Conservation (phyloP, 495 filamentous ascomycete genomes). For the Choiromyces venosus region DNA sequence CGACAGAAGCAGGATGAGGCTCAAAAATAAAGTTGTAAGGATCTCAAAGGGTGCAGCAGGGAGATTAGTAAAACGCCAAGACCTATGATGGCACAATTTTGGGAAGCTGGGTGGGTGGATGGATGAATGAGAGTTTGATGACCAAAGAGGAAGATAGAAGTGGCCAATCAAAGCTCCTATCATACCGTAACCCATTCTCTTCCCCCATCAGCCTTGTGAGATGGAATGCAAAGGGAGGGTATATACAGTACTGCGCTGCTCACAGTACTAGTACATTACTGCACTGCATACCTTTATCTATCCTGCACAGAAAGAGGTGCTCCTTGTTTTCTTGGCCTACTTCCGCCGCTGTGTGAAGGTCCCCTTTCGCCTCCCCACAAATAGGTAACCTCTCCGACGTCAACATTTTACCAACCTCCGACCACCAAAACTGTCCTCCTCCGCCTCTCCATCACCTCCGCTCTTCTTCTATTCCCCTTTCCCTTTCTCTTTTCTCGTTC, state of each 20-base stretch:
- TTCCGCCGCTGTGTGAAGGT: conserved; percentile 5
- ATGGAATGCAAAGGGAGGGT: neutral
- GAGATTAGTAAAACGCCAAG: neutral
- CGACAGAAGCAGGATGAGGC: neutral
- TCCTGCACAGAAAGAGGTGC: neutral
- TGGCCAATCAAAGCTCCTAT: neutral
- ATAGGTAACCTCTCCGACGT: conserved; percentile 1
- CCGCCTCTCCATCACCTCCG: neutral
- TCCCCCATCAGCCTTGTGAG: neutral
- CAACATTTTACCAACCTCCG: neutral
- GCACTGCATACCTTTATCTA: neutral
- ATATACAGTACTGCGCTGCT: neutral
- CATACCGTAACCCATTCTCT: neutral
- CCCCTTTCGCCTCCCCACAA: conserved; percentile 22
- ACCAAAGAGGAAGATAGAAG: neutral
- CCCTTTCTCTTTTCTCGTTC: neutral
- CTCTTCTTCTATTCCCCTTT: neutral
- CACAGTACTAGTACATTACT: neutral
- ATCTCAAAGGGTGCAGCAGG: neutral
- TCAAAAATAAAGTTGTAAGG: neutral
- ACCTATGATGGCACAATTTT: neutral
- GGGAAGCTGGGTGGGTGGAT: too few relatives aligned
- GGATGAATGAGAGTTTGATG: neutral
- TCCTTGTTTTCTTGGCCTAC: neutral
- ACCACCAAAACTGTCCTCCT: neutral